Evolutionary conservation across 1,139 yeast species (phyloP).

Genomic region (Geotrichum citri-aurantii): DNA sequence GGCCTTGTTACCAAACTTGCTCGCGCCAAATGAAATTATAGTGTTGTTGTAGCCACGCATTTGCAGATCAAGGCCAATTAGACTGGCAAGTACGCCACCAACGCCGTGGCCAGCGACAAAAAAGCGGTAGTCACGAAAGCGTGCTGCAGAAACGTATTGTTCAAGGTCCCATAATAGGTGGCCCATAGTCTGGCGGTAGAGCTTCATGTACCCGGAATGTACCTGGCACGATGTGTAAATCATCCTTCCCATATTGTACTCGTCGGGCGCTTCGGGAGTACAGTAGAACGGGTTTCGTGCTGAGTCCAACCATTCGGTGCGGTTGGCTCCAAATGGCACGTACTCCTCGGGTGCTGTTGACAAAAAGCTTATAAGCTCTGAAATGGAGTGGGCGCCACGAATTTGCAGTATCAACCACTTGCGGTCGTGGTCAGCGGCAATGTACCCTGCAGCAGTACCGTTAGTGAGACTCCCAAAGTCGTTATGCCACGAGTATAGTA

Average conservation of each 20-base stretch:
- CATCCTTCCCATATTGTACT: constrained; percentile 21
- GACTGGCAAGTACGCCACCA: constrained; percentile 62
- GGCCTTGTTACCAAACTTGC: constrained; percentile 52
- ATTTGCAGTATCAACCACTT: constrained; percentile 43
- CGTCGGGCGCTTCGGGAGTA: constrained; percentile 41
- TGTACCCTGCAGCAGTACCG: constrained; percentile 26
- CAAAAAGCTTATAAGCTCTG: constrained; percentile 45
- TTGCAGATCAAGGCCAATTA: constrained; percentile 56
- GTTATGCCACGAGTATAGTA: constrained; percentile 18
- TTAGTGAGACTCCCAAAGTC: neutral
- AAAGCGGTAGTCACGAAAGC: constrained; percentile 45
- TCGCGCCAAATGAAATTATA: constrained; percentile 55
- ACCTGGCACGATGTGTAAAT: constrained; percentile 48
- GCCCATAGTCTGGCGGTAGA: constrained; percentile 34
- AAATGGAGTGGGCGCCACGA: constrained; percentile 53
- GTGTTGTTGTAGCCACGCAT: constrained; percentile 48
- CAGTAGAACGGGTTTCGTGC: constrained; percentile 41
- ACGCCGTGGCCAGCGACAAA: constrained; percentile 64
- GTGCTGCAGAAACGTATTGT: constrained; percentile 28
- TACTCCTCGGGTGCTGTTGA: constrained; percentile 8
- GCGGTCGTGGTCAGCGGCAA: constrained; percentile 41
- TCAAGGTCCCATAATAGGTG: constrained; percentile 25
- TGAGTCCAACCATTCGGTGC: neutral
- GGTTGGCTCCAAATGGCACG: constrained; percentile 7
- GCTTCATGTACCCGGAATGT: constrained; percentile 52